A percentile compares a stretch with the other conserved stretches of the same genome.
phyloP scores from a whole-genome alignment of 1,284 basidiomycete genomes.

The Trametes polyzona region DNA sequence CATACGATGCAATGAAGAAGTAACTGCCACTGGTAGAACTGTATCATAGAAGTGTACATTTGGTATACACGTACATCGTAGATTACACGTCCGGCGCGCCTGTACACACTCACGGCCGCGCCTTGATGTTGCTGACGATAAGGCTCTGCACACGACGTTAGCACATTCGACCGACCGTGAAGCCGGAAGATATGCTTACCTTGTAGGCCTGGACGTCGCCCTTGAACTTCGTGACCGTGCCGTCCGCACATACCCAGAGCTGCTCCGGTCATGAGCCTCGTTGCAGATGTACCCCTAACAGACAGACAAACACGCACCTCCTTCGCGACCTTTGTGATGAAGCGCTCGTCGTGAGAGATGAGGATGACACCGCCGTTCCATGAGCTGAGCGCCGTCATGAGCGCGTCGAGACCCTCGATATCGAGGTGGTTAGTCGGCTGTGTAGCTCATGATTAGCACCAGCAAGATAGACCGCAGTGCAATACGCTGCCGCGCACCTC shows the following conservation, averaged over 20 bases:
- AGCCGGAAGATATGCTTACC: constrained; percentile 46
- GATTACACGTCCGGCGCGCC: too few species aligned
- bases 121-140: constrained; percentile 81
- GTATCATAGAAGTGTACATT: too few species aligned
- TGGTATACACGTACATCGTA: too few species aligned
- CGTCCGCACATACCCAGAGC: constrained; percentile 92
- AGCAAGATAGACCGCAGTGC: neutral
- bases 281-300: neutral
- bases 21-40: too few species aligned
- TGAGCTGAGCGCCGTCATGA: constrained; percentile 84
- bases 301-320: constrained; percentile 50
- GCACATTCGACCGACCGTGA: neutral
- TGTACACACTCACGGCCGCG: constrained; percentile 25
- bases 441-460: neutral
- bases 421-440: constrained; percentile 98
- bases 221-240: constrained; percentile 81
- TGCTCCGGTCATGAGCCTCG: constrained; percentile 36
- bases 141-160: constrained; percentile 54
- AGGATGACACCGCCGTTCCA: constrained; percentile 98
- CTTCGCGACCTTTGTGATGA: constrained; percentile 84
- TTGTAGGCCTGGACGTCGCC: constrained; percentile 95
- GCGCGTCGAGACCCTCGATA: constrained; percentile 96
- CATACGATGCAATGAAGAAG: too few species aligned
- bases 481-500: constrained; percentile 55
- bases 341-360: constrained; percentile 93